Evolutionary conservation across 108 stramenopile species (phyloP).

Genomic region (Cyclotella baltica): DNA sequence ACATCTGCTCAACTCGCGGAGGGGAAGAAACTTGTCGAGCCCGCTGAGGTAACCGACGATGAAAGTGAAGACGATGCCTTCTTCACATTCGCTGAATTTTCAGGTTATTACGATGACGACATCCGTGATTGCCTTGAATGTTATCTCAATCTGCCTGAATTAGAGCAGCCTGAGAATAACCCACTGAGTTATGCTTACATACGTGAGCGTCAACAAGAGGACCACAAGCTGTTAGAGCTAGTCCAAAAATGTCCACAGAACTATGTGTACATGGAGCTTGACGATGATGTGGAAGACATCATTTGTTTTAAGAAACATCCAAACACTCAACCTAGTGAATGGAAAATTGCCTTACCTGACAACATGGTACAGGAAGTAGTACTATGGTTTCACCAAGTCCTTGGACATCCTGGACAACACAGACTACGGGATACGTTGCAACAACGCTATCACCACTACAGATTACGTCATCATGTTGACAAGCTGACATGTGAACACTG

Average conservation of each 20-base stretch:
- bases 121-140: conserved; percentile 1
- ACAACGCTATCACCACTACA: conserved; percentile 17
- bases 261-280: conserved; percentile 5
- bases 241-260: not conserved
- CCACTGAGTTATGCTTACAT: conserved; percentile 9
- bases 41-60: conserved; percentile 1
- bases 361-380: not conserved
- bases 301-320: conserved; percentile 26
- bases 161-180: not conserved
- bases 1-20: conserved; percentile 4
- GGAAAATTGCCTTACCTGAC: conserved; percentile 16
- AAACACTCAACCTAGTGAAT: conserved; percentile 17
- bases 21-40: conserved; percentile 25
- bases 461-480: conserved; percentile 7
- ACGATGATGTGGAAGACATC: not conserved
- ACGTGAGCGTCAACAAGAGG: conserved; percentile 7
- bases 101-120: conserved; percentile 3
- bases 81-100: not conserved
- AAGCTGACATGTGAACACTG: conserved; percentile 20
- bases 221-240: conserved; percentile 20
- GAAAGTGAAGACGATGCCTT: not conserved
- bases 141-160: conserved; percentile 8
- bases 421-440: not conserved
- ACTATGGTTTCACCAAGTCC: conserved; percentile 5
- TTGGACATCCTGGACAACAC: conserved; percentile 7